phyloP scores from a whole-genome alignment of 2,329 filamentous ascomycete species.

The Intubia oerlemansii region DNA sequence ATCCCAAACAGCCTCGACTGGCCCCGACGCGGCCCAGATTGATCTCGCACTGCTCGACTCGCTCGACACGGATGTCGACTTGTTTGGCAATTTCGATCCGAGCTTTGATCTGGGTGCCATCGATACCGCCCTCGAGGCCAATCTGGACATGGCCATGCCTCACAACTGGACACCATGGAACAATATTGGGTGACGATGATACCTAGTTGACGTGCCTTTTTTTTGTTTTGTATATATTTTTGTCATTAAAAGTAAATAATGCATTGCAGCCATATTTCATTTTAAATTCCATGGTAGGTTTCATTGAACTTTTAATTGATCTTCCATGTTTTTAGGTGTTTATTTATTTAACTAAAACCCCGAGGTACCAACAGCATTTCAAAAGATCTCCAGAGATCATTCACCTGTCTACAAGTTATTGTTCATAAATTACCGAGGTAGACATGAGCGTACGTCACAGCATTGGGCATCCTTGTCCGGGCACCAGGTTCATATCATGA shows the following conservation, averaged over 20 bases:
- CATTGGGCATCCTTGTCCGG: no score
- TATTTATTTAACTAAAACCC: no score
- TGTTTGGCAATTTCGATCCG: constrained; percentile 33
- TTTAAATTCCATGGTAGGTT: no score
- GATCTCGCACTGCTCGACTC: constrained; percentile 11
- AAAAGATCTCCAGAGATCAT: no score
- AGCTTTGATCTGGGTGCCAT: constrained; percentile 30
- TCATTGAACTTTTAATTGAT: no score
- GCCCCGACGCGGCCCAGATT: not conserved
- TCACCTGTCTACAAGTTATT: no score
- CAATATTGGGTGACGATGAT: constrained; percentile 1
- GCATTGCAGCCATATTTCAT: constrained; percentile 1
- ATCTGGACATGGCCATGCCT: constrained; percentile 29
- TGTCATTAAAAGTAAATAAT: not conserved
- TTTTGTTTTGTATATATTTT: not conserved
- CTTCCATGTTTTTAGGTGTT: no score
- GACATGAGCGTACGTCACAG: no score
- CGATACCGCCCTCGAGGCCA: constrained; percentile 31
- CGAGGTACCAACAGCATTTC: no score
- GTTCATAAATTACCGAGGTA: no score
- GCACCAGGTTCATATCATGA: no score
- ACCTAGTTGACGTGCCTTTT: not conserved
- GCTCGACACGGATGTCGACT: constrained; percentile 26
- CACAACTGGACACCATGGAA: constrained; percentile 22
- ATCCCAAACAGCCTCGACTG: not conserved